Base-by-base conservation (phyloP, 2,329 filamentous ascomycete species). In the Xylariales sp. region DNA sequence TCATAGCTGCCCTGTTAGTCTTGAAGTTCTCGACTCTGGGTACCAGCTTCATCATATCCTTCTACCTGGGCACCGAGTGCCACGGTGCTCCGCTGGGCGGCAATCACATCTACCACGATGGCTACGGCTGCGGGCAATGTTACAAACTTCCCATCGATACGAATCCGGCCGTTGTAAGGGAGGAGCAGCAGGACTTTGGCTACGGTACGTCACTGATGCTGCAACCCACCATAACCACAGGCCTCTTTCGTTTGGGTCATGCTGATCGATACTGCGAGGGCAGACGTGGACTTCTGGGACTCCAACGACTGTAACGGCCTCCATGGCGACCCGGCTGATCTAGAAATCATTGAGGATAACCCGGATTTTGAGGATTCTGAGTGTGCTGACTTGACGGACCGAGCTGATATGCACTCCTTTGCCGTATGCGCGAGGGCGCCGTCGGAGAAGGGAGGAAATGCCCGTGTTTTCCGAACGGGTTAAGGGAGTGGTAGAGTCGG, bases 61-160 rank as follows among this genome's bases (percentile, higher is more conserved):
- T 32, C 29, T 32, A 32, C 29, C 29, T 32, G 29, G 29, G 29
- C 29, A 16, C 15, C 29, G 29, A 32, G 9, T 32, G 29, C 15
- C 29, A 32, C 29, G 29, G 29, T 14, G 29, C 29, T 14, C 9
- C 9, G 9, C 15, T 8, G 29, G 29, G 29, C 29, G 29, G 29
- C 29, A 32, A 10, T 16, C 29, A 16, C 29, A 8, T 32, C 9
- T 32, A 8, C 7, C 15, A 32, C 29, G 15, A 32, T 16, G 9
- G 14, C 8, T 9, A 8, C 9, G 29, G 29, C 15, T 32, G 29
- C 15, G 29, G 29, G 9, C 29, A 15, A 14, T 32, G 29, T 16
- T 32, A 9, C 29, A 7, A 16, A 15, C 7, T 32, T 14, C 9
- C 29, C 9, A 7, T 15, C 29, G 14, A 32, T 16, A 16, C 29